Percentiles rank a stretch among this genome's conserved stretches.
Evolutionary conservation across 2,329 filamentous ascomycete species (phyloP).

Genomic region (Aspergillus pseudoterreus): DNA sequence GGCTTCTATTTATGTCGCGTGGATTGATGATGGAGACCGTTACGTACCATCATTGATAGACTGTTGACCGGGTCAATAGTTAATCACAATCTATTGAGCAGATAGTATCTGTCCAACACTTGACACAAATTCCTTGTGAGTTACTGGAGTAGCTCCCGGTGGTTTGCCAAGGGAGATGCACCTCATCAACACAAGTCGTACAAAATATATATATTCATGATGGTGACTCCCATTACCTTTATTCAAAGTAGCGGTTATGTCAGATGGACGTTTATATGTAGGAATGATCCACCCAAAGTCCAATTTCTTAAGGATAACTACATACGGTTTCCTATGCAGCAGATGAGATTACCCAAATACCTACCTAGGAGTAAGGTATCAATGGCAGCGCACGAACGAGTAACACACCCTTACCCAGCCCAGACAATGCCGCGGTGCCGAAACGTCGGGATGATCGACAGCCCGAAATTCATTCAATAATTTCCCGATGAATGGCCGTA

Average conservation of each 20-base stretch:
- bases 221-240: too few species aligned
- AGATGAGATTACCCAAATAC: not conserved
- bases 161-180: not conserved
- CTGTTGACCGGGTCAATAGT: too few species aligned
- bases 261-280: too few species aligned
- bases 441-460: constrained; percentile 5
- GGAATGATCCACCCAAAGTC: too few species aligned
- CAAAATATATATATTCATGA: too few species aligned
- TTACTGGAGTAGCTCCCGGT: not conserved
- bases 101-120: too few species aligned
- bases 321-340: not conserved
- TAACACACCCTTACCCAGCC: not conserved
- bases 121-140: not conserved
- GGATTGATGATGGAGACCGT: not conserved
- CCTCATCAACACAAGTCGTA: too few species aligned
- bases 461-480: not conserved
- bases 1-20: not conserved
- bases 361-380: too few species aligned
- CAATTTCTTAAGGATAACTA: not conserved
- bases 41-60: not conserved
- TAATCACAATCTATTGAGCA: too few species aligned
- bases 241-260: too few species aligned
- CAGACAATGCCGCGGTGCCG: not conserved
- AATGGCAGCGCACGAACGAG: not conserved
- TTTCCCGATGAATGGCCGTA: not conserved